Percentiles rank a stretch among this genome's conserved stretches.
phyloP scores from a whole-genome alignment of 2,329 filamentous ascomycete genomes.

The Furcasterigmium sp. region DNA sequence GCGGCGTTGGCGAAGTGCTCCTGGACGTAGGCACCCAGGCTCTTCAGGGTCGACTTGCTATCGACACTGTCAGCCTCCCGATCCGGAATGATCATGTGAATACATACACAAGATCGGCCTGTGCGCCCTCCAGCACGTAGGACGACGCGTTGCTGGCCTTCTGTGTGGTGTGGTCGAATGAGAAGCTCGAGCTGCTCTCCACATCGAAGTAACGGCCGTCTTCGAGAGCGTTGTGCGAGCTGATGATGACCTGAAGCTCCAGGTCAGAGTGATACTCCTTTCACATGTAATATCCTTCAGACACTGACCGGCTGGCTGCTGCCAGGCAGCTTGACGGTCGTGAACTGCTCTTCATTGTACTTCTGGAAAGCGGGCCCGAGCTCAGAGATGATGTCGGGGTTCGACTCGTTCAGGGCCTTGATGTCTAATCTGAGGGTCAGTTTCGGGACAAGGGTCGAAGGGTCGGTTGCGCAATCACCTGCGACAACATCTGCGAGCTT shows the following conservation, averaged over 20 bases:
- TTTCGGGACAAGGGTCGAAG: neutral
- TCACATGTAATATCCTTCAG: neutral
- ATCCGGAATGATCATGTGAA: neutral
- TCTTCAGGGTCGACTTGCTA: slow-evolving; percentile 81
- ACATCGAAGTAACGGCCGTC: slow-evolving; percentile 84
- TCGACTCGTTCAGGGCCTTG: slow-evolving; percentile 73
- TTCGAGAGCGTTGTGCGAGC: slow-evolving; percentile 77
- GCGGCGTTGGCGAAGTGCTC: slow-evolving; percentile 86
- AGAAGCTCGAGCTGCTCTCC: slow-evolving; percentile 81
- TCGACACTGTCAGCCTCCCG: slow-evolving; percentile 13
- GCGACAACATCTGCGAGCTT: slow-evolving; percentile 85
- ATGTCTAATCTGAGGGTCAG: slow-evolving; percentile 58
- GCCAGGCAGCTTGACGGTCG: slow-evolving; percentile 83
- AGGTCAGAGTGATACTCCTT: neutral
- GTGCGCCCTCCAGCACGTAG: slow-evolving; percentile 68
- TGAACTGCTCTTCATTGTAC: slow-evolving; percentile 95
- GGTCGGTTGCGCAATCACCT: slow-evolving; percentile 46
- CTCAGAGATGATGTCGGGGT: slow-evolving; percentile 61
- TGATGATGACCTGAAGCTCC: slow-evolving; percentile 67
- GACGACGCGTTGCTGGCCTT: slow-evolving; percentile 81
- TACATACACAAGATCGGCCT: slow-evolving; percentile 74
- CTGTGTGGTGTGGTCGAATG: slow-evolving; percentile 80
- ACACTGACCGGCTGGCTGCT: slow-evolving; percentile 55
- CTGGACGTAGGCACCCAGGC: slow-evolving; percentile 66
- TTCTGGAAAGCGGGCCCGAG: slow-evolving; percentile 81